phyloP scores from a whole-genome alignment of 805 yeast species.

The Candida dajiaensis region DNA sequence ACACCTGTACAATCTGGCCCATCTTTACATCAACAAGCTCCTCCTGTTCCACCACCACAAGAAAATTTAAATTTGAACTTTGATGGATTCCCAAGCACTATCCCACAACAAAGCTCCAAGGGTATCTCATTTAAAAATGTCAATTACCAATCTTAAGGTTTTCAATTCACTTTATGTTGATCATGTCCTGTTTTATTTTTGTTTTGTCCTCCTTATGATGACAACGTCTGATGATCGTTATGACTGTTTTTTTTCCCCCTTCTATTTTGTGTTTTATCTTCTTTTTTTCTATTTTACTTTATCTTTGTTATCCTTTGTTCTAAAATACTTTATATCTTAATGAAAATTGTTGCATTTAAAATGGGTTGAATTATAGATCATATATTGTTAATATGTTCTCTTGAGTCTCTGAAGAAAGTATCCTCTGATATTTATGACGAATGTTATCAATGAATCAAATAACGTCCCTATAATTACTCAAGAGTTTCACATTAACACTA shows the following conservation, averaged over 20 bases:
- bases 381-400: too few species aligned
- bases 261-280: too few species aligned
- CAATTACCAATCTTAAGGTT: conserved; percentile 9
- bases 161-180: background rate
- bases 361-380: too few species aligned
- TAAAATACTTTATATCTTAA: too few species aligned
- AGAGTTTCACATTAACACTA: too few species aligned
- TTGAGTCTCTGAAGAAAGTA: too few species aligned
- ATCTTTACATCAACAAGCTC: background rate
- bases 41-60: conserved; percentile 1
- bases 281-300: background rate
- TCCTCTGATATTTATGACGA: too few species aligned
- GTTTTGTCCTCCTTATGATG: background rate
- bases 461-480: too few species aligned
- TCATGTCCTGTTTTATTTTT: background rate
- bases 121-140: conserved; percentile 23
- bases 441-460: too few species aligned
- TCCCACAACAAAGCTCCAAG: conserved; percentile 2
- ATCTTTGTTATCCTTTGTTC: too few species aligned
- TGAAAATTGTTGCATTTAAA: too few species aligned
- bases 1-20: background rate
- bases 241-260: background rate
- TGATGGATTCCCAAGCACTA: conserved; percentile 1
- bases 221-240: background rate
- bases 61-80: background rate